Evolutionary conservation across 805 yeast genomes (phyloP), one percentile per base, ranked within the genome.

Genomic region (Hanseniaspora jakobsenii): DNA sequence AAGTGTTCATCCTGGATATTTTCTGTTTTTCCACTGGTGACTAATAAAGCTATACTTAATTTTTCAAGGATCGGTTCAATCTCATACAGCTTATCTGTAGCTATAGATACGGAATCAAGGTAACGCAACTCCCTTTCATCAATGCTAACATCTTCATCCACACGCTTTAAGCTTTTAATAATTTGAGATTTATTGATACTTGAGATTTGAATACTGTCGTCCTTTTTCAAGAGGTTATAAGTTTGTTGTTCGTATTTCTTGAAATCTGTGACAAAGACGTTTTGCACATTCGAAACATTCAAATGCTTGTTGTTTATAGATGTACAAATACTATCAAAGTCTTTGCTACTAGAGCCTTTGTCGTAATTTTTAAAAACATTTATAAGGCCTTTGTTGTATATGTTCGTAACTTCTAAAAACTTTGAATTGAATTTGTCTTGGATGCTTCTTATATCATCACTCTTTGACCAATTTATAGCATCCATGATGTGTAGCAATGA

Each of bases 151-250:
- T 83, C 79, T 38, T 72, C 71, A 49, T 86, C 61, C 36, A 86
- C 67, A n/a, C 70, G 73, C 31, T 73, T 72, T 44, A 86, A 67
- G 49, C 83, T 86, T 37, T 71, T 73, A 68, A 77, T 79, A 19
- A 86, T 65, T n/a, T 70, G 58, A 53, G 82, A 83, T 59, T 81
- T 82, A 61, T 87, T 87, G 35, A 83, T 77, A 4, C 89, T 75
- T 52, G 78, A 78, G 6, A 87, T 79, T 60, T 87, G 95, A 14
- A 85, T 61, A 38, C 94, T 94, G 53, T 80, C 75, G 2, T 87
- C 77, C 55, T 79, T 81, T 28, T 68, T 66, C 55, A 85, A 94
- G 32, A 86, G 76, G 41, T 70, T 72, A 36, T 73, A 71, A 40
- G 87, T 75, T 49, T 81, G 89, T 3, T 75, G 75, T 12, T 77